Base-by-base conservation (phyloP, 768 basidiomycete species). In the Steccherinum ochraceum region DNA sequence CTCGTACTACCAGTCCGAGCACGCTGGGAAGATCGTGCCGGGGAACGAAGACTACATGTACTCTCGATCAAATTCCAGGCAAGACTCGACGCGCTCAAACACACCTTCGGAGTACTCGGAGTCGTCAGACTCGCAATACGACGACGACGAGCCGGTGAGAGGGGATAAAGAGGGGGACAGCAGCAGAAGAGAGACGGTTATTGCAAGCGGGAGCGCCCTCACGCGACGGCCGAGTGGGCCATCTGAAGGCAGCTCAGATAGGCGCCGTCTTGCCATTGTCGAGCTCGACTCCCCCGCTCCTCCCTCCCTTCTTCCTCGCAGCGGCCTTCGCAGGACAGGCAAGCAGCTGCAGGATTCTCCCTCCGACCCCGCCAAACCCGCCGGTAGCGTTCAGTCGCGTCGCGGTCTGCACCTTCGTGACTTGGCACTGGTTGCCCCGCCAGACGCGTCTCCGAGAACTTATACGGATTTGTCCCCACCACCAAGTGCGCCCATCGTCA, bases 341-440 rank as follows among this genome's bases (percentile, higher is more conserved):
- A 5, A 3, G 51, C 46, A 19, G 11, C 26, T 40, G 25, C 18
- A 20, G 45, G 27, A 11, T n/a, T 42, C 50, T 54, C 55, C 12
- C 53, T 59, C 40, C 48, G 30, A 7, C 30, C 16, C 30, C 16
- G 7, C 30, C 7, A 35, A 35, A 7, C 16, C 30, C 16, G 7
- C 30, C 7, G 16, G 16, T 16, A 7, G 3, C 18, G 26, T 55
- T 20, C 43, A 55, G 45, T 56, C 59, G 24, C 57, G 63, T 16
- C 57, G 63, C 5, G 63, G 63, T 20, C 19, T 64, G 40, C 58
- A 61, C 48, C 57, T 64, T 35, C 57, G 60, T 48, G 78, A 79
- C 48, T 72, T 88, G 21, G 81, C 85, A 48, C 72, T 89, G 55
- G 81, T 88, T 53, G 83, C 83, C 48, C 86, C 85, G 46, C 84